Conservation (phyloP, 1,284 basidiomycete species). For the Cryptococcus maquisensis region DNA sequence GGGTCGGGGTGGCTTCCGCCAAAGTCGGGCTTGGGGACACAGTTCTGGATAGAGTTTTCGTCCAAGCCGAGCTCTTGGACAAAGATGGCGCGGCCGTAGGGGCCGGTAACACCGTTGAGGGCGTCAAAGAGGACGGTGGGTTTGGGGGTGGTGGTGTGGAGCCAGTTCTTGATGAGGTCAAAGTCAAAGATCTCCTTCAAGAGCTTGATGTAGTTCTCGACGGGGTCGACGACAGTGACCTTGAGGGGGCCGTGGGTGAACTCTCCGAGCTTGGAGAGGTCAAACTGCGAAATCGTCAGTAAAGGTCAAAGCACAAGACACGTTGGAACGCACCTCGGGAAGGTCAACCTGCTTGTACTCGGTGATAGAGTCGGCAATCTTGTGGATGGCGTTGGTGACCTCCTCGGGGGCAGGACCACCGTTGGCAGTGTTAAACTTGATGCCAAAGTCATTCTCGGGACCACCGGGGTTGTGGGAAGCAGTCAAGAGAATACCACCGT, state of each 20-base stretch:
- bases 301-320: neutral
- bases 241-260: constrained; percentile 74
- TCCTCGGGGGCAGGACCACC: constrained; percentile 94
- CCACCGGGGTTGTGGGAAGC: constrained; percentile 98
- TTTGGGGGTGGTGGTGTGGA: constrained; percentile 57
- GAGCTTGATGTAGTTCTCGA: constrained; percentile 79
- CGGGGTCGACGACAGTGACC: constrained; percentile 91
- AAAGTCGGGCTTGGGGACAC: constrained; percentile 86
- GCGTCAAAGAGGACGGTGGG: constrained; percentile 95
- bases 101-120: constrained; percentile 93
- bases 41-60: constrained; percentile 82
- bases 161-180: constrained; percentile 82
- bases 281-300: constrained; percentile 55
- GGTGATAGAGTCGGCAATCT: constrained; percentile 79
- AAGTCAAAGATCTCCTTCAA: constrained; percentile 94
- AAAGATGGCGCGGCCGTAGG: constrained; percentile 88
- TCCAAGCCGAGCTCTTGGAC: constrained; percentile 78
- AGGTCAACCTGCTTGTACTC: constrained; percentile 82
- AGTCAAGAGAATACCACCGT: constrained; percentile 96
- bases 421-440: constrained; percentile 98
- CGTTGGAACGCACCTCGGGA: constrained; percentile 60
- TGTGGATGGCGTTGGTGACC: constrained; percentile 90
- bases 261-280: constrained; percentile 78
- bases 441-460: constrained; percentile 95
- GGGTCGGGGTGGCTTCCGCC: constrained; percentile 97